Percentiles rank a stretch among this genome's conserved stretches.
Evolutionary conservation across 306 rosid genomes (phyloP).

Genomic region (Cicer bijugum): DNA sequence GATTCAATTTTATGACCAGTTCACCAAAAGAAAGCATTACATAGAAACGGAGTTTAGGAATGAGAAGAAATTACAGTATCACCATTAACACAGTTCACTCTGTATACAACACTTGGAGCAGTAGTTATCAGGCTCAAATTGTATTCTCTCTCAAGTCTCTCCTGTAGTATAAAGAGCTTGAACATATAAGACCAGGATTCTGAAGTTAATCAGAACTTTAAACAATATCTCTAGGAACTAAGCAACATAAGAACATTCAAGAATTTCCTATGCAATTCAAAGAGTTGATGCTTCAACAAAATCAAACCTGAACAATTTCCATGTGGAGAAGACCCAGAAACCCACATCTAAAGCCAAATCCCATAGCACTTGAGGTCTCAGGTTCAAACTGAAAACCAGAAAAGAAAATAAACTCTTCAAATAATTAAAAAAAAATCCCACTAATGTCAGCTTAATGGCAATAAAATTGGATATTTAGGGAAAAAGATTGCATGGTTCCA

Average conservation of each 20-base stretch:
- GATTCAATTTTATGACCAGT: conserved; percentile 36
- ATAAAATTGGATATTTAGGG: conserved; percentile 24
- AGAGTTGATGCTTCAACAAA: conserved; percentile 27
- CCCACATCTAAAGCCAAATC: conserved; percentile 98
- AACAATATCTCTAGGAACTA: conserved; percentile 32
- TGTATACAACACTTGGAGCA: conserved; percentile 86
- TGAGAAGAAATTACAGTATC: conserved; percentile 77
- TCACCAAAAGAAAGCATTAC: conserved; percentile 27
- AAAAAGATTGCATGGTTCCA: neutral
- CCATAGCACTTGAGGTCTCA: conserved; percentile 95
- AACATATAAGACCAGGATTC: conserved; percentile 41
- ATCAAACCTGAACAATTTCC: conserved; percentile 94
- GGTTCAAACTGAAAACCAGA: conserved; percentile 80
- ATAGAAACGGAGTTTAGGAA: conserved; percentile 54
- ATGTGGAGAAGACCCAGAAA: conserved; percentile 92
- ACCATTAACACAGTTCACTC: conserved; percentile 68
- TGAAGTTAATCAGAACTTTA: conserved; percentile 27
- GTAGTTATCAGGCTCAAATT: conserved; percentile 80
- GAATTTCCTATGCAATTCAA: conserved; percentile 36
- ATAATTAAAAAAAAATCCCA: conserved; percentile 37
- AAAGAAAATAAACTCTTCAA: conserved; percentile 33
- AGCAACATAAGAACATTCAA: conserved; percentile 35
- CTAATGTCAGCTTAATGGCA: conserved; percentile 26
- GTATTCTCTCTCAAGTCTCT: conserved; percentile 82
- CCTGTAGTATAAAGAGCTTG: conserved; percentile 54